Base-by-base conservation (phyloP, 2,329 filamentous ascomycete species). In the Microdochium bolleyi region DNA sequence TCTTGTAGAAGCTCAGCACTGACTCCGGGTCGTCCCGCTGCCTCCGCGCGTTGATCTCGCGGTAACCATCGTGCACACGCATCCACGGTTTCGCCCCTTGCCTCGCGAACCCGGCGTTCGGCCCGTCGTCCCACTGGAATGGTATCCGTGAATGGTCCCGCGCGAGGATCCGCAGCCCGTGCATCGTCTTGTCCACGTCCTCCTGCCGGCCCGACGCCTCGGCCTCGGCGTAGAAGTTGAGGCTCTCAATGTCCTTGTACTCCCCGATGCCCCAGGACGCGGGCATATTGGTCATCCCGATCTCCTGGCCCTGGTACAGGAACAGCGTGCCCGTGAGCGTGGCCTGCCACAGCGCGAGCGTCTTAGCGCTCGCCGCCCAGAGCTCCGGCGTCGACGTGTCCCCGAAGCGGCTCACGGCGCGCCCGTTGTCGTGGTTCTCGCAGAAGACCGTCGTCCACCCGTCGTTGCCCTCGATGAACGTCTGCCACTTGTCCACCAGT, bases 71-170 rank as follows among this genome's bases (percentile, higher is more conserved):
- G 58, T 87, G 83, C 1, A 84, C 77, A 1, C 79, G 73, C 81
- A 88, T 88, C 85, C 85, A 89, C 0, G 85, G 82, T 56, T 73
- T 74, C 0, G 62, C 62, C 0, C 53, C 57, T 0, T 53, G 57
- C 14, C 61, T 58, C 0, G 81, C 78, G 64, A 89, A 89, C 0
- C 86, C 85, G 0, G 80, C 81, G 55, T 86, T 76, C 0, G 75
- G 67, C 0, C 71, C 69, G 1, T 67, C 72, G 51, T 78, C 75
- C 86, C 86, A 89, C 51, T 85, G 83, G 63, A 89, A 80, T 0
- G 85, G 85, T 2, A 84, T 76, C 0, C 85, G 72, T 1, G 83
- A 73, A 60, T 88, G 79, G 56, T 88, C 85, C 7, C 84, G 72
- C 0, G 77, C 83, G 38, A 87, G 73, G 50, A 77, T 75, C 25